Base-by-base conservation (phyloP, 495 filamentous ascomycete species). In the Penicillium verhagenii region DNA sequence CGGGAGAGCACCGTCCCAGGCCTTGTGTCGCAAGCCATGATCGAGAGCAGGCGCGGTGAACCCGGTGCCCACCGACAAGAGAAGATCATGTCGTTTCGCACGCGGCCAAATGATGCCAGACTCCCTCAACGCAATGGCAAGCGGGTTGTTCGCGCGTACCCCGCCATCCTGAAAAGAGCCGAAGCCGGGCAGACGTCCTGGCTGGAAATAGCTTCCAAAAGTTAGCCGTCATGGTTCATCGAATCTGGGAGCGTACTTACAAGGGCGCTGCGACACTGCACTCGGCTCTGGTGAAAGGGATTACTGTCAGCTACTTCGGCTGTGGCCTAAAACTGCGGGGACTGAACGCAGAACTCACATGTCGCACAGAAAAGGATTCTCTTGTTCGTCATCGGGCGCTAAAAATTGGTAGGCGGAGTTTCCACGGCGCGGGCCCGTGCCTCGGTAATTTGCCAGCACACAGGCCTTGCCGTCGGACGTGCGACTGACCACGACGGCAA, bases 101-200 rank as follows among this genome's bases (percentile, higher is more conserved):
- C 37, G 54, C 11, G 69, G 72, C 58, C 60, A 74, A 38, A 73
- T 60, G 1, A 57, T 52, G 14, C 26, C 29, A 2, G 55, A 53
- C 56, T 76, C 69, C 19, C 35, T 58, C 20, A 69, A 47, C 10
- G 64, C 69, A 23, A 60, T 53, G 11, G 56, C 47, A 0, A 65
- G 47, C 1, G 70, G 70, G 44, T 71, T 63, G 42, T 76, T 76
- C n/a, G 68, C 56, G 2, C 56, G 50, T 18, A 68, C 59, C 0
- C 70, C 70, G 9, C 59, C 66, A 53, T 74, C 73, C 57, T 76
- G 69, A 21, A 76, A 66, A 0, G 63, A 61, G 8, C 67, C 67
- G 28, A 73, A 48, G 1, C 65, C 63, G 7, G 56, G 40, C 4
- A 76, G 58, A 21, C 40, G n/a, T 43, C 68, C 67, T 4, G 69